Evolutionary conservation across 2,329 filamentous ascomycete species (phyloP), one percentile per base, ranked within the genome.

Genomic region (Penicillium sp.): DNA sequence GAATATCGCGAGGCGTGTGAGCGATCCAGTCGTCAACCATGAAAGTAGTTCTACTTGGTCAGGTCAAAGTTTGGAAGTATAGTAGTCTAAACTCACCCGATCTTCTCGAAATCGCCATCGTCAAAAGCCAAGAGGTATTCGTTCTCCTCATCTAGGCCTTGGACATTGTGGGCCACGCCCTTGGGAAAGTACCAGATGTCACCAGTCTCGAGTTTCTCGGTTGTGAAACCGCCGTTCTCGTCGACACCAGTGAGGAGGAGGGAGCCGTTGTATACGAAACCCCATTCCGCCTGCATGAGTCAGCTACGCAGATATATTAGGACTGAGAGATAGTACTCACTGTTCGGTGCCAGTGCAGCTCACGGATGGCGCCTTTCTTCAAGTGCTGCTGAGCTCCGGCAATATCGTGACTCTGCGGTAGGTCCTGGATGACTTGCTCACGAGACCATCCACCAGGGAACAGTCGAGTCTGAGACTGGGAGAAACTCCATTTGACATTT

Each of bases 171-270:
- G 0, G 77, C 76, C 3, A 70, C 68, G 3, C 80, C 80, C 56
- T 82, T 80, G 18, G 79, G 79, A 49, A 82, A 82, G 55, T 82
- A 82, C 77, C 79, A 83, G 31, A 82, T 75, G 42, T 83, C 80
- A 11, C 80, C 79, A 31, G 73, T 77, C 32, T 70, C 69, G 9
- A 81, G 71, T 39, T 69, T 72, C 41, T 76, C 72, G 67, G 52
- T 75, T 73, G 32, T 70, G 57, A 20, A 55, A 3, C 41, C 37
- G n/a, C 80, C 80, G 22, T 77, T 62, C 53, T 82, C 75, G 43
- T 83, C 75, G 3, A 83, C 78, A 1, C 75, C 77, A 1, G 75
- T 77, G 14, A 82, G 58, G 3, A 76, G 55, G 4, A 83, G 69
- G 1, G 70, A 69, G 3, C 80, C 79, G 25, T 66, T 51, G 49